These are phyloP conservation scores for Annona cherimola DNA, from an alignment of 164 flowering plant genomes.

Conservation along the genomic window DNA sequence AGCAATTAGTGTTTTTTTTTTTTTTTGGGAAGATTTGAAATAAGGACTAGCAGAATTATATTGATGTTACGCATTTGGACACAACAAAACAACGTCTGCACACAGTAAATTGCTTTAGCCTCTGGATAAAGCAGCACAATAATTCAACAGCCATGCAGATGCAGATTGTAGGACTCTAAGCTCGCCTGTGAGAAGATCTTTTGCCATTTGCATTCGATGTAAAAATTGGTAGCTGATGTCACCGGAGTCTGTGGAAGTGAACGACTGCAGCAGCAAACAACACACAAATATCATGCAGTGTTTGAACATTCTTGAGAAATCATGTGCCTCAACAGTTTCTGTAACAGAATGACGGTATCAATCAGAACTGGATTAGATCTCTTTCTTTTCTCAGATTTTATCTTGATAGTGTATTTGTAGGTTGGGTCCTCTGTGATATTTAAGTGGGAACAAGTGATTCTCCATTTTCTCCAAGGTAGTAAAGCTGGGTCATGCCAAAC, in stretches of 20 bases:
- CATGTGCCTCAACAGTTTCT: not conserved
- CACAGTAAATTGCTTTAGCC: slow-evolving; percentile 1
- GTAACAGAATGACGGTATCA: not conserved
- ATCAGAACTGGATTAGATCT: not conserved
- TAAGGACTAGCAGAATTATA: too few species aligned
- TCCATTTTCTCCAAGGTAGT: too few species aligned
- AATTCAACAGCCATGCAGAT: slow-evolving; percentile 52
- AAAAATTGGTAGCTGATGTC: slow-evolving; percentile 11
- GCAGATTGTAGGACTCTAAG: slow-evolving; percentile 66
- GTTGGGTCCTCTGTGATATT: not conserved
- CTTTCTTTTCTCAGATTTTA: too few species aligned
- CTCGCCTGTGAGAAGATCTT: slow-evolving; percentile 67
- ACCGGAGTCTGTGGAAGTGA: slow-evolving; percentile 16
- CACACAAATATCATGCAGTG: not conserved
- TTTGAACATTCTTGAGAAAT: not conserved
- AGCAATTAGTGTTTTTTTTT: too few species aligned
- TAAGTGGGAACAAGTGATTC: not conserved
- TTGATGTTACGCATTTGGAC: too few species aligned
- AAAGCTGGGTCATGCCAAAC: too few species aligned
- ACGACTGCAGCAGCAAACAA: slow-evolving; percentile 24
- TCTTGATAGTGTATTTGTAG: not conserved
- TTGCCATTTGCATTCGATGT: slow-evolving; percentile 53
- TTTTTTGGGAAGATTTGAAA: too few species aligned
- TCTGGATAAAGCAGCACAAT: slow-evolving; percentile 35
- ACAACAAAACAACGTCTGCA: not conserved